Base-by-base conservation (phyloP, 148 eudicot genomes). In the Rhododendron ovatum region DNA sequence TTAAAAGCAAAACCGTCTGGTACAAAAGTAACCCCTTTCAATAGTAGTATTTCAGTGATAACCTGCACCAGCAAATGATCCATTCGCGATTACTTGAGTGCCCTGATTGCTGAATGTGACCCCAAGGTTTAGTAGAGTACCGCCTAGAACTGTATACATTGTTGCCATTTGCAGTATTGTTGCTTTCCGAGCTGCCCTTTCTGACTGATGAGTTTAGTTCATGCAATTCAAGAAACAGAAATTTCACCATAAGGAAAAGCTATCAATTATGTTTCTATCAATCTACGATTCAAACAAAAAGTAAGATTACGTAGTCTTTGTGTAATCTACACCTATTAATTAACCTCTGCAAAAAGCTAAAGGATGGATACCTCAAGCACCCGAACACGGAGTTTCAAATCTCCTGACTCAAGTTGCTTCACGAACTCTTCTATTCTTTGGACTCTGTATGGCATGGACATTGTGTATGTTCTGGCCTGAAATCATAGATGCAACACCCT, bases 161-260 rank as follows among this genome's bases (percentile, higher is more conserved):
- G 99, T 97, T 82, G 98, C 99, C 95, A 94, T 93, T 88, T 97
- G 99, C 86, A 97, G 88, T 89, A 95, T 90, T 28, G 96, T 94
- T 69, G 98, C 99, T 88, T 95, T 97, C 74, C 93, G 88, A 83
- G 99, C 99, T 74, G 99, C 98, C 93, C 99, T 93, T 87, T 97
- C 99, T 12, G 99, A 97, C 99, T 97, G 90, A 47, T 41, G 75
- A 20, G 83, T 47, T 14, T 5, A 50, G 18, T 53, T 55, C 20
- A 24, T 9, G 57, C 77, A 71, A 73, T 33, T 33, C n/a, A 35
- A 83, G n/a, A 22, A 20, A 67, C 47, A 5, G 57, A 20, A 71
- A 28, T 37, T 12, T 53, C 51, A 67, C 47, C 2, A 17, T 15
- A 53, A 22, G 81, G 47, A 77, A 55, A n/a, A 10, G 22, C 0